These are phyloP conservation scores for Tanacetum coccineum DNA, from an alignment of 129 eudicot species.

Conservation along the genomic window DNA sequence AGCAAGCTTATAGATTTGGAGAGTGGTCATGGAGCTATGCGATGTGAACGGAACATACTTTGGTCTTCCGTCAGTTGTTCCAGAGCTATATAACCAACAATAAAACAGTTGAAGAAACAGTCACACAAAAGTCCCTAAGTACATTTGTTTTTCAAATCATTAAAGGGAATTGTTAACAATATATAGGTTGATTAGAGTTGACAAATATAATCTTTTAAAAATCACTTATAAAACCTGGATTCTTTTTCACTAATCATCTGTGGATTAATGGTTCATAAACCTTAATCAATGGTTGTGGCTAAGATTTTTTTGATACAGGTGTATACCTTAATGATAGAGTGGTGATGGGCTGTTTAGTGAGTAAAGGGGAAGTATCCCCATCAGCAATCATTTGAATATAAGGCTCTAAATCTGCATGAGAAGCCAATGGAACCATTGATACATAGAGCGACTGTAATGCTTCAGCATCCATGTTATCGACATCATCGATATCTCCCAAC, in stretches of 20 bases:
- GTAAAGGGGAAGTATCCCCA: conserved; percentile 62
- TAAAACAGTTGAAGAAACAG: too few relatives aligned
- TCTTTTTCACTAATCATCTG: background rate
- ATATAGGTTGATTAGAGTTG: too few relatives aligned
- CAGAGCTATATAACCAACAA: conserved; percentile 43
- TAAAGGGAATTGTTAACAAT: too few relatives aligned
- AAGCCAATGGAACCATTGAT: conserved; percentile 59
- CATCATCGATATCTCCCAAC: conserved; percentile 45
- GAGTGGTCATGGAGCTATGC: conserved; percentile 78
- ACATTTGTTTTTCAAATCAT: too few relatives aligned
- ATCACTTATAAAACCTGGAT: too few relatives aligned
- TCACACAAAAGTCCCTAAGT: too few relatives aligned
- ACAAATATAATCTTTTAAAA: too few relatives aligned
- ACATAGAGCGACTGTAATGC: conserved; percentile 45
- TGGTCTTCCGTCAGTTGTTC: conserved; percentile 90
- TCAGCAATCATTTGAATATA: conserved; percentile 71
- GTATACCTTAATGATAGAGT: conserved; percentile 65
- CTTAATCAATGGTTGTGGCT: too few relatives aligned
- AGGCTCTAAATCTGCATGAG: conserved; percentile 82
- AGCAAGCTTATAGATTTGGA: conserved; percentile 69
- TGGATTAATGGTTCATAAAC: too few relatives aligned
- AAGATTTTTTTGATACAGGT: background rate
- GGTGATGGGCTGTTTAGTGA: conserved; percentile 66
- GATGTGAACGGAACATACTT: conserved; percentile 73
- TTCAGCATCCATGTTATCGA: conserved; percentile 36